These are phyloP conservation scores for Kappamyces sp. DNA, from an alignment of 192 early-diverging fungal species.

Conservation along the genomic window DNA sequence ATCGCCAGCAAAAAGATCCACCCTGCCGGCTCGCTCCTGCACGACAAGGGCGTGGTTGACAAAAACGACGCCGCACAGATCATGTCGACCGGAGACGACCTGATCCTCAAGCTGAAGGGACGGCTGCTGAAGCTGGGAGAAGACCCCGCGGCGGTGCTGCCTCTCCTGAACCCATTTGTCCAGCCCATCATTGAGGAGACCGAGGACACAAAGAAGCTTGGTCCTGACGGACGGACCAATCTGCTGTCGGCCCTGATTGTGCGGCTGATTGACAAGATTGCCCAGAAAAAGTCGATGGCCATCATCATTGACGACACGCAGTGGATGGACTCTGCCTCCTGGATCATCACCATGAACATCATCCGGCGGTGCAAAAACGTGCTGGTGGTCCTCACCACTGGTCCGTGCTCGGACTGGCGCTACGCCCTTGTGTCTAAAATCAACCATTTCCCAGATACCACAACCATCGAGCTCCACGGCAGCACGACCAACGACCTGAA, in stretches of 20 bases:
- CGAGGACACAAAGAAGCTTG: background rate
- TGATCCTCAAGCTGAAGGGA: background rate
- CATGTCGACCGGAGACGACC: background rate
- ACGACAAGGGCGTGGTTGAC: too few relatives aligned
- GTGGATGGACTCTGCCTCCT: background rate
- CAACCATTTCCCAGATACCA: too few relatives aligned
- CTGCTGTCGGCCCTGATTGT: conserved; percentile 9
- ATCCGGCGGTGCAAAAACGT: too few relatives aligned
- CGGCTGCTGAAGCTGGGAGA: background rate
- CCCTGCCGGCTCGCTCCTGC: too few relatives aligned
- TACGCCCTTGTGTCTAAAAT: too few relatives aligned
- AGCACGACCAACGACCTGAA: too few relatives aligned
- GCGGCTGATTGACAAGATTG: conserved; percentile 2
- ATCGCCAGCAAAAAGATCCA: too few relatives aligned
- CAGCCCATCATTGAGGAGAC: conserved; percentile 10
- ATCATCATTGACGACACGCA: conserved; percentile 3
- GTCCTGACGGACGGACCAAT: conserved; percentile 12
- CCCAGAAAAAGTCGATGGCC: background rate
- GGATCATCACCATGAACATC: too few relatives aligned
- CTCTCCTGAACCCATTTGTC: conserved; percentile 2
- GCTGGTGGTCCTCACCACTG: too few relatives aligned
- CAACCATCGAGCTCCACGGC: too few relatives aligned
- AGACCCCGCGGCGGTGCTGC: background rate
- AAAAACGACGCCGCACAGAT: too few relatives aligned
- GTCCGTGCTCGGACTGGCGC: too few relatives aligned